These are phyloP conservation scores for Tilletiopsis washingtonensis DNA, from an alignment of 1,284 basidiomycete genomes.

Conservation along the genomic window DNA sequence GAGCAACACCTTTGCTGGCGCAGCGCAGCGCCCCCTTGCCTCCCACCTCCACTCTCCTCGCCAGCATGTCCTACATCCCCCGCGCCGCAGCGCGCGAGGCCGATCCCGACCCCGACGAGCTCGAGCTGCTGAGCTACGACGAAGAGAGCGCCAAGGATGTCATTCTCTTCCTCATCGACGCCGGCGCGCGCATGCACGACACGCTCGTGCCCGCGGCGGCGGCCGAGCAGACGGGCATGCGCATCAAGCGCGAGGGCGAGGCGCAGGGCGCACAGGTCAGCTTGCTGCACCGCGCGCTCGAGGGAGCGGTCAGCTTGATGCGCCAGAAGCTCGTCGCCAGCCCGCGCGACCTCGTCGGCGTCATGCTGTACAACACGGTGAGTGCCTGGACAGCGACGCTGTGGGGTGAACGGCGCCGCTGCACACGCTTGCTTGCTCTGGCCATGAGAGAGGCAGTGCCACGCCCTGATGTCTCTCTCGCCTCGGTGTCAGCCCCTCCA, in stretches of 20 bases:
- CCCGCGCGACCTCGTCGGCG: slow-evolving; percentile 77
- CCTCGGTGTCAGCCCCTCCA: too few species aligned
- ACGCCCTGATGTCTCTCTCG: too few species aligned
- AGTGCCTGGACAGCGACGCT: too few species aligned
- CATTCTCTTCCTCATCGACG: slow-evolving; percentile 79
- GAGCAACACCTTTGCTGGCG: too few species aligned
- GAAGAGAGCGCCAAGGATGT: slow-evolving; percentile 20
- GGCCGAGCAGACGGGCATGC: slow-evolving; percentile 5
- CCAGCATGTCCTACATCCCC: too few species aligned
- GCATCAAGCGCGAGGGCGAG: too few species aligned
- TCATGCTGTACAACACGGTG: slow-evolving; percentile 82
- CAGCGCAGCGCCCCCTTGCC: too few species aligned
- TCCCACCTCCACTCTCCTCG: too few species aligned
- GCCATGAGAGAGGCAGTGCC: too few species aligned
- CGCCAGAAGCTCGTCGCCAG: slow-evolving; percentile 81
- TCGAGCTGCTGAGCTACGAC: not conserved
- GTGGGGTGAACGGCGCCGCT: too few species aligned
- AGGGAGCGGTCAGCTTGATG: slow-evolving; percentile 73
- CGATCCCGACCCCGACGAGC: not conserved
- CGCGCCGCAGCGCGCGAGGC: too few species aligned
- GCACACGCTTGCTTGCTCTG: too few species aligned
- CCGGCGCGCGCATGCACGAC: slow-evolving; percentile 75
- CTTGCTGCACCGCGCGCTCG: slow-evolving; percentile 58
- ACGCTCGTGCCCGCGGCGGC: slow-evolving; percentile 15
- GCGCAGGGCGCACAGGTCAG: slow-evolving; percentile 33